These are phyloP conservation scores for Aureobasidium sp. DNA, from an alignment of 2,329 filamentous ascomycete species.

Conservation along the genomic window DNA sequence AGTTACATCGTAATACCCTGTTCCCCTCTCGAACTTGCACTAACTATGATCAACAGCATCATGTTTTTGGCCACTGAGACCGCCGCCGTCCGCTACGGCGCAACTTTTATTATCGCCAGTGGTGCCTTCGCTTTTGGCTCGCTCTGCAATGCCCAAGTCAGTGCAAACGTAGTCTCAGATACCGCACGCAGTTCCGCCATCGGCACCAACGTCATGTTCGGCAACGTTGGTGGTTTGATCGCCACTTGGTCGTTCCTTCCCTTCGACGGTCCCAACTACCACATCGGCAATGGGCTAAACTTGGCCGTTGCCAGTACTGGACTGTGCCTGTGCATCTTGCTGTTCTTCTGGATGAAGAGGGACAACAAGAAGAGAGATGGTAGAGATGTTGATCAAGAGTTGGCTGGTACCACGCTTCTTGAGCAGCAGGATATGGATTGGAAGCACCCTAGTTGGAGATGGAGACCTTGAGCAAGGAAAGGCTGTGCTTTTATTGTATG, in stretches of 20 bases:
- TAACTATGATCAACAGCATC: slow-evolving; percentile 26
- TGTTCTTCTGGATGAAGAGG: slow-evolving; percentile 53
- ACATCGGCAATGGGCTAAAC: slow-evolving; percentile 64
- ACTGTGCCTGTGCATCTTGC: slow-evolving; percentile 36
- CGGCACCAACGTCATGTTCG: slow-evolving; percentile 61
- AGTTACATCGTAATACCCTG: neutral
- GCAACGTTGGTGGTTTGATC: slow-evolving; percentile 54
- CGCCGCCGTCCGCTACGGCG: slow-evolving; percentile 54
- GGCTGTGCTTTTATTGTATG: neutral
- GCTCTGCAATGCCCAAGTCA: slow-evolving; percentile 58
- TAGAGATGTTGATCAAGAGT: slow-evolving; percentile 47
- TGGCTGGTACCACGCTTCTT: slow-evolving; percentile 45
- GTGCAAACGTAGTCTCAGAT: slow-evolving; percentile 64
- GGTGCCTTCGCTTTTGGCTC: slow-evolving; percentile 58
- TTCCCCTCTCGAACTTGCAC: neutral
- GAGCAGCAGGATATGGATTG: slow-evolving; percentile 56
- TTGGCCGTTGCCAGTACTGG: slow-evolving; percentile 52
- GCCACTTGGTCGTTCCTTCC: slow-evolving; percentile 46
- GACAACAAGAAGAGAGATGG: slow-evolving; percentile 53
- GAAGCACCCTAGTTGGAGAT: slow-evolving; percentile 58
- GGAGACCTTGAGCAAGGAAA: slow-evolving; percentile 37
- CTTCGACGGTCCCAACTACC: slow-evolving; percentile 57
- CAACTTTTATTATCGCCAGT: slow-evolving; percentile 59
- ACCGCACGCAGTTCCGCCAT: slow-evolving; percentile 60
- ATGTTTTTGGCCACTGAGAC: slow-evolving; percentile 56